phyloP scores from a whole-genome alignment of 2,329 filamentous ascomycete species.

The Coniochaeta prunicola region DNA sequence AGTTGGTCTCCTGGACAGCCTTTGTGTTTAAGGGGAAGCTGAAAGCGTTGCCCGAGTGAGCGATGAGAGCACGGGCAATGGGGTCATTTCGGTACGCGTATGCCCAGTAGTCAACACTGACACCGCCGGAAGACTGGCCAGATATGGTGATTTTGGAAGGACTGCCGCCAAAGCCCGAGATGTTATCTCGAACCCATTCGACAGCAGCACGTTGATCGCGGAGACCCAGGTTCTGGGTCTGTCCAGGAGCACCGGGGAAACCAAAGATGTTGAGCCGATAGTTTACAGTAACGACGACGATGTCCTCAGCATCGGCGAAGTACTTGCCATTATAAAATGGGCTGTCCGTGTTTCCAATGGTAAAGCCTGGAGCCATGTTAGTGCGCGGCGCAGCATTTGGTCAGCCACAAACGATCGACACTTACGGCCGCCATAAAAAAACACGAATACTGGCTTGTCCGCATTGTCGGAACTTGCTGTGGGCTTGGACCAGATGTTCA shows the following conservation, averaged over 20 bases:
- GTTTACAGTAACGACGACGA: constrained; percentile 38
- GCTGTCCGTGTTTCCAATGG: constrained; percentile 22
- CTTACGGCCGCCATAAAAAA: constrained; percentile 27
- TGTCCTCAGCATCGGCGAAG: constrained; percentile 31
- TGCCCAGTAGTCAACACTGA: constrained; percentile 37
- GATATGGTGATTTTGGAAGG: constrained; percentile 28
- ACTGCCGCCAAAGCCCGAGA: constrained; percentile 38
- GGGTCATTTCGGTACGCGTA: constrained; percentile 42
- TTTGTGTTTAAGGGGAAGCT: constrained; percentile 34
- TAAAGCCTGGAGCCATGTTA: constrained; percentile 10
- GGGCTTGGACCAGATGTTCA: constrained; percentile 29
- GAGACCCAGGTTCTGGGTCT: constrained; percentile 33
- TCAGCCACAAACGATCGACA: background rate
- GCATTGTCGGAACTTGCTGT: constrained; percentile 10
- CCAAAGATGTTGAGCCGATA: constrained; percentile 34
- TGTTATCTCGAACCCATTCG: constrained; percentile 41
- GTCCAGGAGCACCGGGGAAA: constrained; percentile 23
- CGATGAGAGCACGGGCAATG: constrained; percentile 38
- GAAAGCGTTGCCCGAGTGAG: constrained; percentile 36
- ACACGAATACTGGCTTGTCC: constrained; percentile 26
- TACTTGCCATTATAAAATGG: constrained; percentile 32
- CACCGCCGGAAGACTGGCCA: constrained; percentile 37
- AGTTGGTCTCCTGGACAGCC: constrained; percentile 27
- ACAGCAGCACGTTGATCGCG: constrained; percentile 42
- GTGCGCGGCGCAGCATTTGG: background rate